These are phyloP conservation scores for Fusarium torulosum DNA, from an alignment of 2,329 filamentous ascomycete genomes.

Conservation along the genomic window DNA sequence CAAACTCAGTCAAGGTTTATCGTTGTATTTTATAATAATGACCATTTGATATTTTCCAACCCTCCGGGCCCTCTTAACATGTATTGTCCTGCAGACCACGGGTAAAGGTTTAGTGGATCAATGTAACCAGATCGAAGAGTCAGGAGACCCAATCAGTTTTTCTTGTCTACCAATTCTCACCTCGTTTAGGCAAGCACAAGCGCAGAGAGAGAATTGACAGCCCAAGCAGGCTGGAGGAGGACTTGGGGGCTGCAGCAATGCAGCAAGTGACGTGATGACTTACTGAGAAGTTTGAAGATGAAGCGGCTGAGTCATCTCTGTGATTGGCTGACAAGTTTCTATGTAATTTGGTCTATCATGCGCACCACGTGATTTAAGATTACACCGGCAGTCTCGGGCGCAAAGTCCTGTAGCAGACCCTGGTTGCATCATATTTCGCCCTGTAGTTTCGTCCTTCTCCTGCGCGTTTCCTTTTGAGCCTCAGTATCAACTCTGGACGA, in stretches of 20 bases:
- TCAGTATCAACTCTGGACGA: slow-evolving; percentile 15
- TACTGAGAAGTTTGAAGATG: background rate
- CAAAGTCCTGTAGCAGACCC: slow-evolving; percentile 40
- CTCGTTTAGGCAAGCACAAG: slow-evolving; percentile 19
- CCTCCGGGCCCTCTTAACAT: too few relatives aligned
- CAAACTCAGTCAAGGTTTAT: too few relatives aligned
- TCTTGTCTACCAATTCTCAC: background rate
- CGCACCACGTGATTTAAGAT: slow-evolving; percentile 35
- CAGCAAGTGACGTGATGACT: slow-evolving; percentile 40
- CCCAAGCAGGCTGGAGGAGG: background rate
- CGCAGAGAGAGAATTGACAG: slow-evolving; percentile 3
- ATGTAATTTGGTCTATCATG: background rate
- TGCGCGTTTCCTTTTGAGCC: slow-evolving; percentile 21
- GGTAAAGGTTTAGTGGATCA: too few relatives aligned
- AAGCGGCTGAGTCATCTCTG: slow-evolving; percentile 8
- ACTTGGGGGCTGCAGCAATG: slow-evolving; percentile 8
- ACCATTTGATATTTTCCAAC: too few relatives aligned
- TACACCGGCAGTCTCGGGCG: slow-evolving; percentile 37
- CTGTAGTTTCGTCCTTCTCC: slow-evolving; percentile 27
- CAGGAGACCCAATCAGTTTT: slow-evolving; percentile 11
- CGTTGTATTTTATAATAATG: too few relatives aligned
- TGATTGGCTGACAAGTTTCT: slow-evolving; percentile 28
- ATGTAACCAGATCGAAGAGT: background rate
- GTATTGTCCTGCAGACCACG: too few relatives aligned
- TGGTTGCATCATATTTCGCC: slow-evolving; percentile 46